phyloP scores from a whole-genome alignment of 1,284 basidiomycete species.

The Golubevia pallescens region DNA sequence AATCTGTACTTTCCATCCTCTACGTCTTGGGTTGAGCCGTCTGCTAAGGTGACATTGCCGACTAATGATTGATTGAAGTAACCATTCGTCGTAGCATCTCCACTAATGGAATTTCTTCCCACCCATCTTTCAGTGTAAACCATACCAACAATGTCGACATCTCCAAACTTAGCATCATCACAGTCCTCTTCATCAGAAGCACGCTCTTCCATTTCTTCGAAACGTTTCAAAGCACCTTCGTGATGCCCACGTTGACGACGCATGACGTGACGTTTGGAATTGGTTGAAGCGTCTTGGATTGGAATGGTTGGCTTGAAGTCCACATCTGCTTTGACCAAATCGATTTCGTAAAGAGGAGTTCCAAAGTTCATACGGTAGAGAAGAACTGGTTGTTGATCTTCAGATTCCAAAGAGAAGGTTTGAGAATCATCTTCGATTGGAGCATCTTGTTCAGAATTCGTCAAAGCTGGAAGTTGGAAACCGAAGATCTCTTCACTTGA shows the following conservation, averaged over 20 bases:
- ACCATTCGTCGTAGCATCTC: conserved; percentile 20
- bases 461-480: conserved; percentile 25
- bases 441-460: conserved; percentile 14
- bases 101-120: conserved; percentile 27
- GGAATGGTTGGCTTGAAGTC: conserved; percentile 9
- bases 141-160: conserved; percentile 26
- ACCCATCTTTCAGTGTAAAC: conserved; percentile 20
- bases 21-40: conserved; percentile 22
- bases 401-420: conserved; percentile 23
- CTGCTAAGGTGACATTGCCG: conserved; percentile 17
- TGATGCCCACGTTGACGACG: conserved; percentile 15
- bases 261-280: conserved; percentile 22
- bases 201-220: not conserved
- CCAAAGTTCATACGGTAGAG: conserved; percentile 19
- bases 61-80: conserved; percentile 22
- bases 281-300: conserved; percentile 5
- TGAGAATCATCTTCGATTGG: conserved; percentile 22
- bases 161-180: conserved; percentile 12
- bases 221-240: not conserved
- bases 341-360: not conserved
- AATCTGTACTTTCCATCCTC: conserved; percentile 36
- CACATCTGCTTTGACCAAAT: conserved; percentile 8
- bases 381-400: conserved; percentile 21
- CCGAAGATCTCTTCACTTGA: conserved; percentile 31
- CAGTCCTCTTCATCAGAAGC: not conserved